Conservation (phyloP, 176 grass and related monocot species). For the Carex myosuroides region DNA sequence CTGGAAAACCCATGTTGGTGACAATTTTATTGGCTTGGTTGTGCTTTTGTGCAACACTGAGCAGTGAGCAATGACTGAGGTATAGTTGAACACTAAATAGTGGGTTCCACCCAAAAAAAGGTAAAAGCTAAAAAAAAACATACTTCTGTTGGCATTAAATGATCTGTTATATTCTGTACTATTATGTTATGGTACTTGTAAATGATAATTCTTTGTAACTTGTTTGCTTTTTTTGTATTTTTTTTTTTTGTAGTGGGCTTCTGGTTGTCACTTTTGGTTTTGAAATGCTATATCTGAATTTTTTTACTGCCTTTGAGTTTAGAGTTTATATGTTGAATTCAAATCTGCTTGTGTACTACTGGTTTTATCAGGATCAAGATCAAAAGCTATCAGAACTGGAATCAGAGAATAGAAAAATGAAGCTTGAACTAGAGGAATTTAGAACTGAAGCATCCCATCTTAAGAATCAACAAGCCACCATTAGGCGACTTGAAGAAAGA, state of each 20-base stretch:
- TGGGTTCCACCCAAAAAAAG: background rate
- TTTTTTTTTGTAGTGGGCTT: background rate
- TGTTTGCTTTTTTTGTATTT: background rate
- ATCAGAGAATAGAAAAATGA: slow-evolving; percentile 97
- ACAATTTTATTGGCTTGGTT: background rate
- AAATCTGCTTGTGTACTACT: background rate
- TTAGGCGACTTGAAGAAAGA: slow-evolving; percentile 92
- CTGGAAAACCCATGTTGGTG: background rate
- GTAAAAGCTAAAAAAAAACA: background rate
- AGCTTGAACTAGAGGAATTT: slow-evolving; percentile 97
- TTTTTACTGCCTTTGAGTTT: background rate
- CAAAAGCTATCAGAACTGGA: slow-evolving; percentile 94
- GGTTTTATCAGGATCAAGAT: slow-evolving; percentile 67
- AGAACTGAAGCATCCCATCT: slow-evolving; percentile 82
- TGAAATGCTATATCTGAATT: background rate
- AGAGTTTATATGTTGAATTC: slow-evolving; percentile 3
- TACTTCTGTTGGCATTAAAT: background rate
- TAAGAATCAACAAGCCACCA: slow-evolving; percentile 98
- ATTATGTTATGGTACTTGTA: background rate
- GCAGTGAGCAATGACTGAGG: background rate
- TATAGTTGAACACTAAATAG: background rate
- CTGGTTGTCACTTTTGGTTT: background rate
- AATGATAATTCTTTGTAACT: background rate
- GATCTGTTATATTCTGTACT: background rate
- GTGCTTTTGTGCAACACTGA: background rate